These are phyloP conservation scores for Alternaria infectoria DNA, from an alignment of 2,329 filamentous ascomycete genomes.

Conservation along the genomic window DNA sequence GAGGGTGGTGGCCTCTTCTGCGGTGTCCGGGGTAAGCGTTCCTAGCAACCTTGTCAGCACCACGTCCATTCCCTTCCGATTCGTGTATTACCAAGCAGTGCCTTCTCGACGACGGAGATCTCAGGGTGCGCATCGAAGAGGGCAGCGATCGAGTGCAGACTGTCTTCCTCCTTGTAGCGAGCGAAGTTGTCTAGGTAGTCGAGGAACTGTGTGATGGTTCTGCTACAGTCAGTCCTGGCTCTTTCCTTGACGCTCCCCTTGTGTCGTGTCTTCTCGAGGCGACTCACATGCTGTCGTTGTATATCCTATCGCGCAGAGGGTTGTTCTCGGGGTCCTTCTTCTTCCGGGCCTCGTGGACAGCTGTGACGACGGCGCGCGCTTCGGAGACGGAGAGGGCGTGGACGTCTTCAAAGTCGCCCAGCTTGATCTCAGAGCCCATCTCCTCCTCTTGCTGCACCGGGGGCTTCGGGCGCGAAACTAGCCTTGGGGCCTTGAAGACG, in stretches of 20 bases:
- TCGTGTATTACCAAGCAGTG: conserved; percentile 71
- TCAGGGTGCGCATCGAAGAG: conserved; percentile 79
- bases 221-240: conserved; percentile 38
- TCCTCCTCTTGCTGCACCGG: conserved; percentile 80
- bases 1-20: conserved; percentile 94
- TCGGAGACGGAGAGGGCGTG: conserved; percentile 92
- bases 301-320: conserved; percentile 81
- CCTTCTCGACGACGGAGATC: conserved; percentile 90
- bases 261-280: neutral
- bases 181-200: conserved; percentile 95
- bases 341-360: conserved; percentile 79
- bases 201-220: conserved; percentile 83
- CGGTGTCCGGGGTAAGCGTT: conserved; percentile 87
- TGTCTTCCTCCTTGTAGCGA: conserved; percentile 93
- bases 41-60: conserved; percentile 59
- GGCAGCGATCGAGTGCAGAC: conserved; percentile 91
- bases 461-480: conserved; percentile 62
- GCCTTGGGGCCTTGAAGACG: conserved; percentile 41
- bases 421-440: conserved; percentile 77
- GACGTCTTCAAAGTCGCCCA: conserved; percentile 92
- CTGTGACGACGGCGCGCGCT: conserved; percentile 88
- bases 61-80: conserved; percentile 8
- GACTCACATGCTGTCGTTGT: conserved; percentile 53
- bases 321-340: conserved; percentile 68
- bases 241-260: conserved; percentile 2